Conservation (phyloP, 2,329 filamentous ascomycete genomes). For the Thelonectria blattea region DNA sequence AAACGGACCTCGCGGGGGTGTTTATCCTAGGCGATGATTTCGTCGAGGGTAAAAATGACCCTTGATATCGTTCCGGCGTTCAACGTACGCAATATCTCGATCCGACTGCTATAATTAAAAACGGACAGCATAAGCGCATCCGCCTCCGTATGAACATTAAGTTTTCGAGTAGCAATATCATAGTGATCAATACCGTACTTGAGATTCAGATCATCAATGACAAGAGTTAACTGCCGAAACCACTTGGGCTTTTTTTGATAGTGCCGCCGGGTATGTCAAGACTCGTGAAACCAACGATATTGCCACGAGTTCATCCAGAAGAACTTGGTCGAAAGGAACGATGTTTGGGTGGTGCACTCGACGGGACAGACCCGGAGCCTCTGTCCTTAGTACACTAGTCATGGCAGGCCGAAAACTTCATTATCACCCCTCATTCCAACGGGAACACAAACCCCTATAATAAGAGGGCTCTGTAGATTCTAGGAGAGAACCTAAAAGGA, state of each 20-base stretch:
- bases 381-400: no score
- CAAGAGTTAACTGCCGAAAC: no score
- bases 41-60: conserved; percentile 45
- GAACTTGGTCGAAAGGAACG: conserved; percentile 41
- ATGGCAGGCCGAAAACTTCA: no score
- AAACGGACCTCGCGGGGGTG: neutral
- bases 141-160: conserved; percentile 43
- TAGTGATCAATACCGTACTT: conserved; percentile 46
- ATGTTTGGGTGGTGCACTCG: conserved; percentile 24
- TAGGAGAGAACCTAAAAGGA: no score
- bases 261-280: no score
- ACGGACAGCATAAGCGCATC: conserved; percentile 45
- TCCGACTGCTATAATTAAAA: conserved; percentile 40
- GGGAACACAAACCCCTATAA: no score
- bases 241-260: no score
- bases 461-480: no score
- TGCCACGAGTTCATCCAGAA: conserved; percentile 40
- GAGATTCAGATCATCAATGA: conserved; percentile 51
- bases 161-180: conserved; percentile 47
- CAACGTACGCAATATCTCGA: conserved; percentile 17
- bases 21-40: conserved; percentile 43
- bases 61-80: conserved; percentile 40
- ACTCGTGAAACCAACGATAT: no score
- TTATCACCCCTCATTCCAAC: no score
- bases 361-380: no score